Evolutionary conservation across 306 rosid genomes (phyloP), one percentile per base, ranked within the genome.

Genomic region (Albizia julibrissin): DNA sequence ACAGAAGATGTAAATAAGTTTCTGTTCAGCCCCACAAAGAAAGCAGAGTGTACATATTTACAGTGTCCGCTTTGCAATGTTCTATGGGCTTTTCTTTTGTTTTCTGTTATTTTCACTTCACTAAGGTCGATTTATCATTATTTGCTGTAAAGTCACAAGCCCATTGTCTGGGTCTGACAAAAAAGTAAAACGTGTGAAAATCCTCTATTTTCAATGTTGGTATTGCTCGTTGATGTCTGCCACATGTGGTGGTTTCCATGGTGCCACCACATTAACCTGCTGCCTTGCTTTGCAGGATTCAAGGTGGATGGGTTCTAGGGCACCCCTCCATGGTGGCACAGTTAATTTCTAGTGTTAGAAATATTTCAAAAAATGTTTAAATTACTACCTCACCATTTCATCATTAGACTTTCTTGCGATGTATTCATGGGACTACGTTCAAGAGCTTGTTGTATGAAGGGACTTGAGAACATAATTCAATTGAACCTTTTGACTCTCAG

Each of bases 391-490:
- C 16, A 24, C 59, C 75, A 69, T 24, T 43, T 46, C 11, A 10
- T 31, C 42, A 40, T 66, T 75, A 50, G 52, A 29, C 18, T 59
- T 59, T 59, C 66, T 59, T 22, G 31, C 31, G 11, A 24, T 24
- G 66, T 10, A 24, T 59, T 24, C 16, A 59, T 59, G 66, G 29
- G 18, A 59, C 19, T 15, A 69, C 40, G 46, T 14, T 61, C 52
- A 61, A 14, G 26, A 61, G 40, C 19, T 31, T 59, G 31, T 47
- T 52, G 14, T 67, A 65, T 76, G 43, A 67, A 59, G 54, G 81
- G 42, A 43, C 62, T 73, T 72, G 66, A 80, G 39, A 78, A 80
- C 22, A 82, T 56, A 69, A 65, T 44, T 61, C 31, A 34, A 65
- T 54, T 76, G 80, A 66, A 58, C 64, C 22, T 66, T 70, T 80